Conservation (phyloP, 345 rosid species). For the Hypericum androsaemum region DNA sequence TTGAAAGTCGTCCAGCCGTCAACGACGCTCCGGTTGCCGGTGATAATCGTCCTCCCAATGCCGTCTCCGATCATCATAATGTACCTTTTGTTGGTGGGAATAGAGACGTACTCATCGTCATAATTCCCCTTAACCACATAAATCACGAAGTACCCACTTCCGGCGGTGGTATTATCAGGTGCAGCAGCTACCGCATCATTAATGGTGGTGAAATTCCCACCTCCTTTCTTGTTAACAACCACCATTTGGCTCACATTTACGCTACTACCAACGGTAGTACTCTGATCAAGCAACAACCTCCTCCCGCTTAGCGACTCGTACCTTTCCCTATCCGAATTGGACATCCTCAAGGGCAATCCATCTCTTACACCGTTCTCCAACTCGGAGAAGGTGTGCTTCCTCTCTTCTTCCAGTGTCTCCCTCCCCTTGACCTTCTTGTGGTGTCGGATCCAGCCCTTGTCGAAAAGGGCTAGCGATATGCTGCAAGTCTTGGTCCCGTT, state of each 20-base stretch:
- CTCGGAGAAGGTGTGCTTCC: not conserved
- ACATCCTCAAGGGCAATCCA: no score
- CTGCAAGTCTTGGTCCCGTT: constrained; percentile 5
- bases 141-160: constrained; percentile 30
- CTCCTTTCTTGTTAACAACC: constrained; percentile 17
- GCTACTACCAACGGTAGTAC: no score
- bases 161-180: constrained; percentile 19
- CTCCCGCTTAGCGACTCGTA: no score
- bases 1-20: constrained; percentile 49
- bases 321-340: no score
- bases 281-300: no score
- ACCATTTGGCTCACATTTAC: no score
- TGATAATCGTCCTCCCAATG: constrained; percentile 37
- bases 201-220: constrained; percentile 33
- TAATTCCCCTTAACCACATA: constrained; percentile 36
- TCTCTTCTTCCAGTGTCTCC: not conserved
- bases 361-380: no score
- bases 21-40: constrained; percentile 33
- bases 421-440: not conserved
- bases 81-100: constrained; percentile 28
- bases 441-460: constrained; percentile 1
- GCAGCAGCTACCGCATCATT: constrained; percentile 42
- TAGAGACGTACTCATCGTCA: constrained; percentile 33
- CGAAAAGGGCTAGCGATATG: constrained; percentile 3
- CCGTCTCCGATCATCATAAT: constrained; percentile 53